phyloP scores from a whole-genome alignment of 2,329 filamentous ascomycete genomes.

The Bipolaris victoriae region DNA sequence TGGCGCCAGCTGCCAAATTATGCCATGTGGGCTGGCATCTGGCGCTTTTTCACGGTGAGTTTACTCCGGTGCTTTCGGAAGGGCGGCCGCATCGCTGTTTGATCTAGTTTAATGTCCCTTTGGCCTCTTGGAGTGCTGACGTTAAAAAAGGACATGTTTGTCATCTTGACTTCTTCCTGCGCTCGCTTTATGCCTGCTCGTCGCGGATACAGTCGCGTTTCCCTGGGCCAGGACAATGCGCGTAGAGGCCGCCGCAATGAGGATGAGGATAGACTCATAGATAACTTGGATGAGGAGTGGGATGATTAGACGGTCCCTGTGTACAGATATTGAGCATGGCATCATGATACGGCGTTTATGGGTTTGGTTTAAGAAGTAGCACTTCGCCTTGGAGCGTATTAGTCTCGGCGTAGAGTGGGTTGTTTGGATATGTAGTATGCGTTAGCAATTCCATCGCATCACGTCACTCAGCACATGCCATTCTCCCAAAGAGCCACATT shows the following conservation, averaged over 20 bases:
- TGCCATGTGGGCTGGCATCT: slow-evolving; percentile 86
- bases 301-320: slow-evolving; percentile 64
- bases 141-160: slow-evolving; percentile 61
- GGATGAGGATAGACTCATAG: slow-evolving; percentile 91
- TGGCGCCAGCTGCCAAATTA: slow-evolving; percentile 97
- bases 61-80: slow-evolving; percentile 9
- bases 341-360: slow-evolving; percentile 11
- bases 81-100: slow-evolving; percentile 4
- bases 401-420: neutral
- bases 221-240: slow-evolving; percentile 54
- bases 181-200: slow-evolving; percentile 68
- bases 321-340: neutral
- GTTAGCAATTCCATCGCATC: neutral
- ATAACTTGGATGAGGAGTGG: slow-evolving; percentile 97
- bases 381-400: slow-evolving; percentile 7
- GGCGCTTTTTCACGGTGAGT: slow-evolving; percentile 78
- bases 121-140: slow-evolving; percentile 19
- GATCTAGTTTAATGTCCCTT: neutral
- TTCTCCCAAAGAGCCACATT: neutral
- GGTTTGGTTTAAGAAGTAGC: slow-evolving; percentile 5
- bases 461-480: neutral
- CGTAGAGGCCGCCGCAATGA: slow-evolving; percentile 62
- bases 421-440: neutral
- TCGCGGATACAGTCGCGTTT: slow-evolving; percentile 71
- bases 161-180: slow-evolving; percentile 73